Evolutionary conservation across 2,329 filamentous ascomycete genomes (phyloP).

Genomic region (Pseudocercospora fijiensis): DNA sequence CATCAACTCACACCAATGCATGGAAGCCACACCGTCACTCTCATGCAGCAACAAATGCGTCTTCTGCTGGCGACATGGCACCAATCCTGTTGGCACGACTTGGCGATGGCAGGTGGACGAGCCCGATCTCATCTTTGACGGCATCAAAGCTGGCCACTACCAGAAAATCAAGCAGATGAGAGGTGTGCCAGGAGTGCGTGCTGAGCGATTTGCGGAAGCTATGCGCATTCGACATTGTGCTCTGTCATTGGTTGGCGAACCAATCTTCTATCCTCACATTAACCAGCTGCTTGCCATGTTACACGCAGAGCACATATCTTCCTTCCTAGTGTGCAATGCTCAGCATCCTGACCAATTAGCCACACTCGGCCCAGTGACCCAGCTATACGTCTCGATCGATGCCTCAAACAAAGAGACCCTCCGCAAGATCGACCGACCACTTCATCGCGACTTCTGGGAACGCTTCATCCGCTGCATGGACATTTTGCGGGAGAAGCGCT

Average conservation of each 20-base stretch:
- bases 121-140: conserved; percentile 83
- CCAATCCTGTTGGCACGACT: conserved; percentile 92
- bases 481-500: conserved; percentile 78
- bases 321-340: conserved; percentile 89
- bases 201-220: conserved; percentile 87
- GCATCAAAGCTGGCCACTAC: conserved; percentile 89
- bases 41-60: conserved; percentile 98
- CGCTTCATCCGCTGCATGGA: conserved; percentile 88
- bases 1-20: conserved; percentile 93
- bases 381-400: conserved; percentile 95
- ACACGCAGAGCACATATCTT: conserved; percentile 82
- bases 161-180: conserved; percentile 97
- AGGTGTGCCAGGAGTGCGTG: conserved; percentile 86
- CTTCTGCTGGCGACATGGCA: conserved; percentile 98
- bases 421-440: conserved; percentile 82
- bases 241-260: conserved; percentile 86
- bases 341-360: conserved; percentile 92
- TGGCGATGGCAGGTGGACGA: conserved; percentile 97
- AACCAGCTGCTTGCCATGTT: conserved; percentile 85
- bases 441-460: conserved; percentile 97
- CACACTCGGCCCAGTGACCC: conserved; percentile 79
- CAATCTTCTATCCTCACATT: conserved; percentile 98
- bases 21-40: conserved; percentile 94
- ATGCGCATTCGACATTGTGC: conserved; percentile 94
- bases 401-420: conserved; percentile 86